Conservation (phyloP, 805 yeast genomes). For the Metschnikowia bowlesiae region DNA sequence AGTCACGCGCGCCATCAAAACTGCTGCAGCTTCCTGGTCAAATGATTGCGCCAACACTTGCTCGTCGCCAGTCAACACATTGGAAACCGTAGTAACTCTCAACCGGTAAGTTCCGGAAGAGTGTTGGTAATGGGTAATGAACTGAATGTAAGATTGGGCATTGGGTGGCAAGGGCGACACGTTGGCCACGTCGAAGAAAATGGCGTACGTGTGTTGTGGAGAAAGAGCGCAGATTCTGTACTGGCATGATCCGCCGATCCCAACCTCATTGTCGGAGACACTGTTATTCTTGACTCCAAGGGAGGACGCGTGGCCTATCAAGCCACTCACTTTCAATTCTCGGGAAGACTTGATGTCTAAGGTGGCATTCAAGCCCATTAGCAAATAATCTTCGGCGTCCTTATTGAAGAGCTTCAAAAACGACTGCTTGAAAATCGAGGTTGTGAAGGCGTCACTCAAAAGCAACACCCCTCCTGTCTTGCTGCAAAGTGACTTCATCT, state of each 20-base stretch:
- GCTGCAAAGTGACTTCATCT: conserved; percentile 83
- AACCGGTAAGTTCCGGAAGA: conserved; percentile 86
- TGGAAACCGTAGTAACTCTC: conserved; percentile 81
- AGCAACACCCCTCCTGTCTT: conserved; percentile 87
- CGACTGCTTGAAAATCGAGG: conserved; percentile 90
- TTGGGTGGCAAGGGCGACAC: conserved; percentile 43
- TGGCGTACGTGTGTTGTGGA: conserved; percentile 84
- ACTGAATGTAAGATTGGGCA: conserved; percentile 64
- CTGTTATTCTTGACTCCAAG: conserved; percentile 61
- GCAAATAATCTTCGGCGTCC: conserved; percentile 81
- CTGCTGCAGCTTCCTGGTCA: conserved; percentile 98
- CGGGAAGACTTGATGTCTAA: conserved; percentile 82
- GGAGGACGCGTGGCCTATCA: conserved; percentile 90
- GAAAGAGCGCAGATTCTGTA: conserved; percentile 83
- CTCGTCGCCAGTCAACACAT: conserved; percentile 50
- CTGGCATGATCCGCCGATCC: conserved; percentile 86
- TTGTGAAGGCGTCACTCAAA: conserved; percentile 88
- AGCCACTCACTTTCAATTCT: conserved; percentile 85
- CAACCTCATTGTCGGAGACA: conserved; percentile 89
- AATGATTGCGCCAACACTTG: conserved; percentile 57
- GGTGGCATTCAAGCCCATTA: conserved; percentile 87
- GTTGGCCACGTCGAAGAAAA: conserved; percentile 75
- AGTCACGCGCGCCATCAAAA: conserved; percentile 84
- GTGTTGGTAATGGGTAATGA: conserved; percentile 89
- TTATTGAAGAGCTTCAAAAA: conserved; percentile 81